phyloP scores from a whole-genome alignment of 2,329 filamentous ascomycete genomes.

The Nothopassalora personata region DNA sequence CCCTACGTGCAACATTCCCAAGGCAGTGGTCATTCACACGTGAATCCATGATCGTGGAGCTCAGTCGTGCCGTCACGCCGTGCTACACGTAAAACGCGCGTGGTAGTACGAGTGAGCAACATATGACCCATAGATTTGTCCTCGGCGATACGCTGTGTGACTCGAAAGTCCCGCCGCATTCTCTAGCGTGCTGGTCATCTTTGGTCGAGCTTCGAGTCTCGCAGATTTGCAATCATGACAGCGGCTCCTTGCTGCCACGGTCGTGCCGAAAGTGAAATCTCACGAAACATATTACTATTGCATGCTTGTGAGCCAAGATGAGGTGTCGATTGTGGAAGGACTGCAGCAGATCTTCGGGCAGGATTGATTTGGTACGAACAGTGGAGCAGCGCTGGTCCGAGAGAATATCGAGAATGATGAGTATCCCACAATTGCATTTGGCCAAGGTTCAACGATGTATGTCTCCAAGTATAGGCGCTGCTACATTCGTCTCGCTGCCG shows the following conservation, averaged over 20 bases:
- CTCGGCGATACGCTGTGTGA: background rate
- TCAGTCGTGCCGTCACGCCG: background rate
- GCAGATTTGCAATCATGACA: slow-evolving; percentile 1
- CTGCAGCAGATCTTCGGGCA: background rate
- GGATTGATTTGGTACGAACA: background rate
- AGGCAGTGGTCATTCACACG: background rate
- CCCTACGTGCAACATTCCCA: background rate
- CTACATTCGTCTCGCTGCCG: background rate
- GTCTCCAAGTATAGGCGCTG: background rate
- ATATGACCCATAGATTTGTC: background rate
- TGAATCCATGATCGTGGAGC: background rate
- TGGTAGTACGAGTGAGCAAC: background rate
- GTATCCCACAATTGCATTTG: background rate
- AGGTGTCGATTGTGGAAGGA: background rate
- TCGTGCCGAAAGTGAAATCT: background rate
- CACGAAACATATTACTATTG: background rate
- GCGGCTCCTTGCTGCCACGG: slow-evolving; percentile 9
- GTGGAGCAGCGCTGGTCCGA: background rate
- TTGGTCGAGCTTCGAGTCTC: background rate
- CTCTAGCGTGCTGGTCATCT: slow-evolving; percentile 5
- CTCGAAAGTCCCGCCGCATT: slow-evolving; percentile 1
- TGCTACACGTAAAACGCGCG: background rate
- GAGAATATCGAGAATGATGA: background rate
- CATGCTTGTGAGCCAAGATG: background rate
- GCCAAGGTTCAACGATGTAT: background rate